These are phyloP conservation scores for Canariomyces notabilis DNA, from an alignment of 2,329 filamentous ascomycete species.

Conservation along the genomic window DNA sequence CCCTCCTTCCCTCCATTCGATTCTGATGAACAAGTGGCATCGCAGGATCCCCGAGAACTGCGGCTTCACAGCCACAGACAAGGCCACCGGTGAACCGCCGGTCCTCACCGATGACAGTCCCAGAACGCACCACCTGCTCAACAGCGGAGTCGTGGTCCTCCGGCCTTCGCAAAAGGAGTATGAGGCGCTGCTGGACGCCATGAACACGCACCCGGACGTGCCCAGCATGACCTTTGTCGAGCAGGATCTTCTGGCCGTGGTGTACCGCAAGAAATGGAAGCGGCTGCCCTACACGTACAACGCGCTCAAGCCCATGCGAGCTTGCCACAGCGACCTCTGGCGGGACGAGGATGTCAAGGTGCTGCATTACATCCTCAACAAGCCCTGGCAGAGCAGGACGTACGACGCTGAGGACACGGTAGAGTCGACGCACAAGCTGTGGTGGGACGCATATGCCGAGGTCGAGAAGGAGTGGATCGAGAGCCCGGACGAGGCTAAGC, in stretches of 20 bases:
- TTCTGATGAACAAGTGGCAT: too few species aligned
- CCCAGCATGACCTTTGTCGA: conserved; percentile 14
- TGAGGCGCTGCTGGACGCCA: conserved; percentile 27
- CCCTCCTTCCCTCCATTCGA: too few species aligned
- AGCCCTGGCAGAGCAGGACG: conserved; percentile 19
- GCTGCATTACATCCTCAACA: conserved; percentile 13
- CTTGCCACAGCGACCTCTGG: conserved; percentile 13
- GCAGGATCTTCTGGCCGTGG: conserved; percentile 15
- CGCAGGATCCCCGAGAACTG: conserved; percentile 20
- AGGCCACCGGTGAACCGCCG: conserved; percentile 3
- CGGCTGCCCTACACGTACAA: conserved; percentile 17
- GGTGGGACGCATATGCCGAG: too few species aligned
- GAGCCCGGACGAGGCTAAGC: too few species aligned
- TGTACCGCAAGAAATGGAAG: conserved; percentile 15
- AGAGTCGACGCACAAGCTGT: too few species aligned
- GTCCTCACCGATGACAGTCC: conserved; percentile 22
- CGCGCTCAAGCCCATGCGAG: conserved; percentile 16
- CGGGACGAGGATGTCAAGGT: conserved; percentile 15
- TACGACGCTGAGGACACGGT: too few species aligned
- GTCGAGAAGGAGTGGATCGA: too few species aligned
- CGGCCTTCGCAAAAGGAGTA: conserved; percentile 28
- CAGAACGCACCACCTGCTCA: conserved; percentile 33
- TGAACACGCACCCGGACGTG: conserved; percentile 15
- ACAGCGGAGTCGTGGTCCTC: conserved; percentile 32
- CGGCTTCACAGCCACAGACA: conserved; percentile 7